These are phyloP conservation scores for Davidsoniella neocaledoniae DNA, from an alignment of 2,329 filamentous ascomycete species.

Conservation along the genomic window DNA sequence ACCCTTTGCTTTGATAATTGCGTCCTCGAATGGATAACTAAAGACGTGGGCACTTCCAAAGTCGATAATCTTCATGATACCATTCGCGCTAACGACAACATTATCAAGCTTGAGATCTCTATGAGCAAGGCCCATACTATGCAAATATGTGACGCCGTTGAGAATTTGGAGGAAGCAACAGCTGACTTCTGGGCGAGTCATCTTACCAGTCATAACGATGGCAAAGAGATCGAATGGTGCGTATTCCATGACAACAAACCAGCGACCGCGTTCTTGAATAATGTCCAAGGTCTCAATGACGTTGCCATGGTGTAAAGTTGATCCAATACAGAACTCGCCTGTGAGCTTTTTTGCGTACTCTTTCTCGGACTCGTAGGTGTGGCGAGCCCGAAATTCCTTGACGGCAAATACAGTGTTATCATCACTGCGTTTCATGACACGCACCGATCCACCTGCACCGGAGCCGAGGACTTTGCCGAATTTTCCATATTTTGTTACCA, in stretches of 20 bases:
- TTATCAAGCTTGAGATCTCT: slow-evolving; percentile 94
- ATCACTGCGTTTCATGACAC: slow-evolving; percentile 81
- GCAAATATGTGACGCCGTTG: slow-evolving; percentile 84
- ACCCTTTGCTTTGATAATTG: slow-evolving; percentile 68
- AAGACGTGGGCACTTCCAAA: slow-evolving; percentile 97
- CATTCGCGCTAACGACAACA: slow-evolving; percentile 86
- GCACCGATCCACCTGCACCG: slow-evolving; percentile 84
- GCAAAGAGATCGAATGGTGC: slow-evolving; percentile 92
- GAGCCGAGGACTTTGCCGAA: slow-evolving; percentile 87
- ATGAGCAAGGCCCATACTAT: slow-evolving; percentile 88
- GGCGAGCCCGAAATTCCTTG: slow-evolving; percentile 85
- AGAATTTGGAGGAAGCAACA: slow-evolving; percentile 91
- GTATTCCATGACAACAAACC: slow-evolving; percentile 99
- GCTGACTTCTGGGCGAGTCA: slow-evolving; percentile 77
- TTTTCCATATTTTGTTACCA: slow-evolving; percentile 86
- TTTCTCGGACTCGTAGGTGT: slow-evolving; percentile 83
- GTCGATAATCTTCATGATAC: slow-evolving; percentile 99
- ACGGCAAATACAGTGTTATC: slow-evolving; percentile 92
- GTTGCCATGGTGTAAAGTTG: slow-evolving; percentile 90
- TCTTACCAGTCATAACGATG: slow-evolving; percentile 97
- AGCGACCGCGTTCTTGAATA: slow-evolving; percentile 79
- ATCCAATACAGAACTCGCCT: slow-evolving; percentile 95
- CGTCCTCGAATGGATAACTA: slow-evolving; percentile 89
- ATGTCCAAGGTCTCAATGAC: slow-evolving; percentile 97
- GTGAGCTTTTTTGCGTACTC: slow-evolving; percentile 98